phyloP scores from a whole-genome alignment of 2,329 filamentous ascomycete genomes.

The Falciphora oryzae region DNA sequence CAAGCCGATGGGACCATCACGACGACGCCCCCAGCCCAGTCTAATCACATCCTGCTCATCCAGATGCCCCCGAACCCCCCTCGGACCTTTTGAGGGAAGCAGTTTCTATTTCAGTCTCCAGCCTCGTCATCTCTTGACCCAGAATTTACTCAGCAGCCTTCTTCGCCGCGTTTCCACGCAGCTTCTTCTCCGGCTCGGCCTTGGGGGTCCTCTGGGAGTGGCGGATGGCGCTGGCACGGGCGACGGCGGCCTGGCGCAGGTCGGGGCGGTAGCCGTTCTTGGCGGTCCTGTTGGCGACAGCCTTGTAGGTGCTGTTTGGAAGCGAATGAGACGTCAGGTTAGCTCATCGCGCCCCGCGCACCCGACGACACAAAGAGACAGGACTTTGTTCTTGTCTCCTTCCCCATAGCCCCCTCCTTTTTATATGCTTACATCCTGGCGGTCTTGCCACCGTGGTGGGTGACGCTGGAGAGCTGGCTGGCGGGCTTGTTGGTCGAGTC shows the following conservation, averaged over 20 bases:
- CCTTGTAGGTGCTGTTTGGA: slow-evolving; percentile 73
- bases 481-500: slow-evolving; percentile 68
- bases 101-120: neutral
- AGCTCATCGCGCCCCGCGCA: slow-evolving; percentile 11
- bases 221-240: slow-evolving; percentile 82
- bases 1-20: neutral
- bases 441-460: slow-evolving; percentile 66
- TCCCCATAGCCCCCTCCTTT: neutral
- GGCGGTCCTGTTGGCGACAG: slow-evolving; percentile 74
- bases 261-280: slow-evolving; percentile 82
- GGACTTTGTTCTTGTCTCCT: neutral
- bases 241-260: slow-evolving; percentile 70
- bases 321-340: slow-evolving; percentile 17
- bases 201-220: slow-evolving; percentile 74
- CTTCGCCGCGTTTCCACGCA: slow-evolving; percentile 72
- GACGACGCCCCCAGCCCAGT: neutral
- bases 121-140: neutral
- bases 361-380: neutral
- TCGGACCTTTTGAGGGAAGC: neutral
- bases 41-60: too few relatives aligned
- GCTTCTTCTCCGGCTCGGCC: slow-evolving; percentile 66
- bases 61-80: neutral
- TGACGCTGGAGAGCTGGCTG: slow-evolving; percentile 56
- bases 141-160: slow-evolving; percentile 47
- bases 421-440: slow-evolving; percentile 64